Percentiles rank a stretch among this genome's conserved stretches.
Conservation (phyloP, 1,284 basidiomycete species). For the Cutaneotrichosporon mucoides region DNA sequence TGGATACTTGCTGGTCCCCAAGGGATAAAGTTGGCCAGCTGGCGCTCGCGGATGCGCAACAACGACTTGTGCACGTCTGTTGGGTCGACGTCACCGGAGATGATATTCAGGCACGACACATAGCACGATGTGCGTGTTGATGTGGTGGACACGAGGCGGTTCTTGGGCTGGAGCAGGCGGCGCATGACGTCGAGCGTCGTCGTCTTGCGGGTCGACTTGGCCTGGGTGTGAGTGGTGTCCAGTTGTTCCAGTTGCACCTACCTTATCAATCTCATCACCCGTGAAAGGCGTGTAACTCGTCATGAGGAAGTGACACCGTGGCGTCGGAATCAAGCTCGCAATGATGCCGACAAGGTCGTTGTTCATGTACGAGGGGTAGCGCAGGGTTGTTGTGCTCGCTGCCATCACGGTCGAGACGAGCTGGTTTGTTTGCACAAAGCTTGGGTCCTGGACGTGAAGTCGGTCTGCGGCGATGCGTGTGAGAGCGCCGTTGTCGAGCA, state of each 20-base stretch:
- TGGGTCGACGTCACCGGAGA: constrained; percentile 96
- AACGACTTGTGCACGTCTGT: constrained; percentile 98
- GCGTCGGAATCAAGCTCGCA: constrained; percentile 94
- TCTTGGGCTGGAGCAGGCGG: constrained; percentile 93
- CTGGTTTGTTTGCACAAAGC: constrained; percentile 93
- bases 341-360: constrained; percentile 98
- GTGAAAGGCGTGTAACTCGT: constrained; percentile 99
- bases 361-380: constrained; percentile 99
- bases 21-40: constrained; percentile 96
- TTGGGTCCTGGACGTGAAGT: constrained; percentile 82
- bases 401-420: constrained; percentile 62
- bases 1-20: constrained; percentile 99
- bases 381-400: constrained; percentile 92
- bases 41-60: constrained; percentile 90
- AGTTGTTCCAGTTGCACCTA: constrained; percentile 36
- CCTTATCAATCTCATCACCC: constrained; percentile 90
- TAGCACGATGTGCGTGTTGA: constrained; percentile 90
- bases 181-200: constrained; percentile 99
- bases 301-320: constrained; percentile 99
- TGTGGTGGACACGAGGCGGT: constrained; percentile 94
- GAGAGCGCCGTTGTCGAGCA: constrained; percentile 93
- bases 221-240: constrained; percentile 51
- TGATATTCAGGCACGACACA: constrained; percentile 97
- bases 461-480: constrained; percentile 87
- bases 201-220: constrained; percentile 83